A percentile compares a stretch with the other conserved stretches of the same genome.
These are phyloP conservation scores for Colletotrichum caudatum DNA, from an alignment of 2,329 filamentous ascomycete genomes.

Conservation along the genomic window DNA sequence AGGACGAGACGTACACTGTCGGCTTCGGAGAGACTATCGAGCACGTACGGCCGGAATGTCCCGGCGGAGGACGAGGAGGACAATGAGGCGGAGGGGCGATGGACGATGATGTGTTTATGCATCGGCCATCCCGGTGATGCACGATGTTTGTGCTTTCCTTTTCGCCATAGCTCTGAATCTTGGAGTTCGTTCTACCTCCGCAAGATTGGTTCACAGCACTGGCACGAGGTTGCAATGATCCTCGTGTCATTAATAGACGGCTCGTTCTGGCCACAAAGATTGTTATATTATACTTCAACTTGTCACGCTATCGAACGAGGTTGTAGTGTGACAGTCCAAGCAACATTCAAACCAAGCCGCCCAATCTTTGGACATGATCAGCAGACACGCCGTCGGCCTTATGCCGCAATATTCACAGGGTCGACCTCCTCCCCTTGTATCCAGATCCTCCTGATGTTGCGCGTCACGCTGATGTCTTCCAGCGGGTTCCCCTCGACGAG, in stretches of 20 bases:
- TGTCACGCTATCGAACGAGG: neutral
- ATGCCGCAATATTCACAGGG: neutral
- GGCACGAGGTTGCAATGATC: neutral
- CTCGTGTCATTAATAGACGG: too few relatives aligned
- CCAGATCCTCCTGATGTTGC: constrained; percentile 47
- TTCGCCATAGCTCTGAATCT: neutral
- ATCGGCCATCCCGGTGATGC: neutral
- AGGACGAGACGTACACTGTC: neutral
- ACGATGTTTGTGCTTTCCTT: neutral
- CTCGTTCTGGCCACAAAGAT: neutral
- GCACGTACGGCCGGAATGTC: neutral
- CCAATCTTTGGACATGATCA: neutral
- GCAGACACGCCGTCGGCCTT: neutral
- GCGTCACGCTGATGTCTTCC: constrained; percentile 46
- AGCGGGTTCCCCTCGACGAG: constrained; percentile 48
- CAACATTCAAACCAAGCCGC: neutral
- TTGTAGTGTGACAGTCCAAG: neutral
- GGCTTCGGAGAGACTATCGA: constrained; percentile 9
- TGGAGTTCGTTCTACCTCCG: neutral
- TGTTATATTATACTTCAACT: neutral
- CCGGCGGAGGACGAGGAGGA: neutral
- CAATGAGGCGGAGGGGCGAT: neutral
- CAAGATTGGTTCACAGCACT: neutral
- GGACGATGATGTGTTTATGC: neutral
- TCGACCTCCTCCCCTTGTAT: constrained; percentile 45